Evolutionary conservation across 2,329 filamentous ascomycete species (phyloP).

Genomic region (Fusarium chaquense): DNA sequence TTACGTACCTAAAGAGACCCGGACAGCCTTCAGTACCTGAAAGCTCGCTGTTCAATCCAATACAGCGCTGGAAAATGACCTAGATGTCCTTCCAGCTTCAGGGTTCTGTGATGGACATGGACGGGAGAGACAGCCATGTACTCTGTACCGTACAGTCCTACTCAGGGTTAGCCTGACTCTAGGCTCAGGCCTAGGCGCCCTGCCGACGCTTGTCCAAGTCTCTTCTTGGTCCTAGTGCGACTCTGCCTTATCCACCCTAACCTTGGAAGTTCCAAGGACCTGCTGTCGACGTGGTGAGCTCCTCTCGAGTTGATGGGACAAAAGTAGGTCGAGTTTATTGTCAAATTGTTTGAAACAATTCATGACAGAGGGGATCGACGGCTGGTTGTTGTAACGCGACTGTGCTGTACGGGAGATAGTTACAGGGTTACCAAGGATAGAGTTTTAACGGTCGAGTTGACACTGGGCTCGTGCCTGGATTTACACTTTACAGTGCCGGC

Average conservation of each 20-base stretch:
- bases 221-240: conserved; percentile 37
- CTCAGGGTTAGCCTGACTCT: conserved; percentile 36
- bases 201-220: conserved; percentile 41
- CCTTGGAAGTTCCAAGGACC: conserved; percentile 32
- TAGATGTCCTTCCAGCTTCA: conserved; percentile 19
- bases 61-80: background rate
- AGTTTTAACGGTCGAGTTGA: conserved; percentile 31
- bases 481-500: conserved; percentile 24
- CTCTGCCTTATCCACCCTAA: conserved; percentile 36
- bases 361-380: conserved; percentile 11
- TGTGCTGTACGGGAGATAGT: background rate
- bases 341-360: conserved; percentile 25
- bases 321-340: background rate
- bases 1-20: conserved; percentile 23
- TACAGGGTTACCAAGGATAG: conserved; percentile 3
- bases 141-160: conserved; percentile 18
- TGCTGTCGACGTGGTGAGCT: conserved; percentile 33
- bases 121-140: conserved; percentile 12
- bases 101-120: background rate
- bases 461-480: conserved; percentile 35
- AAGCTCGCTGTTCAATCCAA: background rate
- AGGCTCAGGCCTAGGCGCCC: conserved; percentile 42
- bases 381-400: background rate
- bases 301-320: conserved; percentile 8
- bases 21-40: background rate